A percentile compares a stretch with the other conserved stretches of the same genome.
Conservation (phyloP, 2,329 filamentous ascomycete genomes). For the Aspergillaceae sp. region DNA sequence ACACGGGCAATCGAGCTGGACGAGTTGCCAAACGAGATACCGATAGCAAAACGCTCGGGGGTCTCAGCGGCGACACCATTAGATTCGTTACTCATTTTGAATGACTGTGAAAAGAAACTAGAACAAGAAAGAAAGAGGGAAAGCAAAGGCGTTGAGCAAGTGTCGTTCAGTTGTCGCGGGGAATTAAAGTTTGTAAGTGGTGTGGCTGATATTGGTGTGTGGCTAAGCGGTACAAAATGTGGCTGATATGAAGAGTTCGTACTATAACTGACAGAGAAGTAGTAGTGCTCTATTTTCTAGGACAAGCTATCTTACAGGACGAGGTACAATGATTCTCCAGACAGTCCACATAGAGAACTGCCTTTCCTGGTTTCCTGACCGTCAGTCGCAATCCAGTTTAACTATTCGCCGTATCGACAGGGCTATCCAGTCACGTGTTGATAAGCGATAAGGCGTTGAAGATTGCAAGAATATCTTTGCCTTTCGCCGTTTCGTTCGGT, state of each 20-base stretch:
- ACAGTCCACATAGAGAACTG: too few relatives aligned
- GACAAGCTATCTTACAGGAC: too few relatives aligned
- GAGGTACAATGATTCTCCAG: too few relatives aligned
- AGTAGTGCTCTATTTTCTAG: too few relatives aligned
- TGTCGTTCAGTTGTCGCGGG: neutral
- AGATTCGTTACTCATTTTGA: constrained; percentile 45
- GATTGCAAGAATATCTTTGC: neutral
- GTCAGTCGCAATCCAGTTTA: too few relatives aligned
- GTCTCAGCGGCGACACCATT: constrained; percentile 40
- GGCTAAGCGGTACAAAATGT: too few relatives aligned
- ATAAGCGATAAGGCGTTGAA: constrained; percentile 14
- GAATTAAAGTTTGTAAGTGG: constrained; percentile 18
- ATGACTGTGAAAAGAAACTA: constrained; percentile 8
- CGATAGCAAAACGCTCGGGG: constrained; percentile 62
- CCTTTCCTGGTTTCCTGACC: too few relatives aligned
- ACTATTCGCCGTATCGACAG: too few relatives aligned
- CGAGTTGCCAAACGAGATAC: constrained; percentile 95
- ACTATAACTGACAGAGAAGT: too few relatives aligned
- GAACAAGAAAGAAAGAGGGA: constrained; percentile 11
- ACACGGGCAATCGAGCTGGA: constrained; percentile 96
- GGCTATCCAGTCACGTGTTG: constrained; percentile 16
- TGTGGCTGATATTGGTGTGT: constrained; percentile 18
- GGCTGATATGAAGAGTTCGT: neutral
- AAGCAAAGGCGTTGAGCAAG: constrained; percentile 7
- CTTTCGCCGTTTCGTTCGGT: too few relatives aligned